Evolutionary conservation across 371 early-diverging fungal species (phyloP).

Genomic region (Apophysomyces elegans): DNA sequence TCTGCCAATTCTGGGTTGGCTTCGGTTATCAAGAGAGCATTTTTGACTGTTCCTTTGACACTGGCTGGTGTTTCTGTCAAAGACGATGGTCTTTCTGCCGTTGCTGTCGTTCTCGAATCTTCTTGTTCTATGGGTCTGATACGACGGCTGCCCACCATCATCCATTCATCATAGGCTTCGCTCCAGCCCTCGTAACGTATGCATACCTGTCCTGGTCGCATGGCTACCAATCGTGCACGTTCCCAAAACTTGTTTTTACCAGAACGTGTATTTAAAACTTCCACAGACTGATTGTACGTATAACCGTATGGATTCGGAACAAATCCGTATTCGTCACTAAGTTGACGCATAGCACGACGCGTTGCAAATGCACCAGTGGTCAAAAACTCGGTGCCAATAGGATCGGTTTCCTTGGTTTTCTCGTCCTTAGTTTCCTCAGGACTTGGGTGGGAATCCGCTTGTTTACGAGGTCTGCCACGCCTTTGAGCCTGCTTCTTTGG

Average conservation of each 20-base stretch:
- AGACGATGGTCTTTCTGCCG: background rate
- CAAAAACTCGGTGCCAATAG: constrained; percentile 13
- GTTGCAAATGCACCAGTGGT: constrained; percentile 58
- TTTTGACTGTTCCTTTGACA: background rate
- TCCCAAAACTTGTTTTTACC: constrained; percentile 51
- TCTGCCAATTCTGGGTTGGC: constrained; percentile 47
- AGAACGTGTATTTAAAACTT: constrained; percentile 39
- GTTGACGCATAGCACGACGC: constrained; percentile 44
- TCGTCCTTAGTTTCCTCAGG: constrained; percentile 5
- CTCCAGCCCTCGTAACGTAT: constrained; percentile 68
- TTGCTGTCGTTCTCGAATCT: background rate
- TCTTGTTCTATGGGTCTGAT: constrained; percentile 27
- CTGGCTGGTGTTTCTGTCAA: background rate
- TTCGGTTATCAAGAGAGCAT: constrained; percentile 28
- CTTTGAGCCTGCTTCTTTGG: background rate
- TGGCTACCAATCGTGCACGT: constrained; percentile 49
- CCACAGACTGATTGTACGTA: constrained; percentile 33
- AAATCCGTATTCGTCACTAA: constrained; percentile 49
- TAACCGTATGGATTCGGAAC: constrained; percentile 53
- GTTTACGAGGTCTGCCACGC: constrained; percentile 11
- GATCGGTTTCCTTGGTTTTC: constrained; percentile 1
- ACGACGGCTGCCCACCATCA: constrained; percentile 62
- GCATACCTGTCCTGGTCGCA: constrained; percentile 52
- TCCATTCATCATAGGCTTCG: constrained; percentile 65
- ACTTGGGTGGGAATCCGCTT: background rate